A percentile compares a stretch with the other conserved stretches of the same genome.
phyloP scores from a whole-genome alignment of 2,329 filamentous ascomycete species.

The Hypoxylon sp. region DNA sequence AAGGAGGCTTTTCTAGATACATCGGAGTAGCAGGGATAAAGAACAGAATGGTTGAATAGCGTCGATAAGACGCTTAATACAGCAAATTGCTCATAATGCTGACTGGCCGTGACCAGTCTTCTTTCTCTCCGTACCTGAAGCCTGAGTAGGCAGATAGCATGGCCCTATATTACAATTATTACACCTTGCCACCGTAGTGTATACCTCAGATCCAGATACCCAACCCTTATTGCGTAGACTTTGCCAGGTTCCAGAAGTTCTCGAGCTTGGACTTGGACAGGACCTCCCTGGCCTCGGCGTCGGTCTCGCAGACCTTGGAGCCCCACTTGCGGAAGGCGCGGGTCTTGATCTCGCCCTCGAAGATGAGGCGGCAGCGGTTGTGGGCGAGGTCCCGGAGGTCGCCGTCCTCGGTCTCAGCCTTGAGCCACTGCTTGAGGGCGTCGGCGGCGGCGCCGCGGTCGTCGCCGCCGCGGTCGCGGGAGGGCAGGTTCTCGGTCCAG shows the following conservation, averaged over 20 bases:
- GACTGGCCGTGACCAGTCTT: not conserved
- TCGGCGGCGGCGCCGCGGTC: slow-evolving; percentile 67
- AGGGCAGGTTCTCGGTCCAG: slow-evolving; percentile 88
- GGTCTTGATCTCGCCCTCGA: slow-evolving; percentile 87
- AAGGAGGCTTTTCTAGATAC: not conserved
- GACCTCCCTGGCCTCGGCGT: slow-evolving; percentile 84
- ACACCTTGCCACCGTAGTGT: not conserved
- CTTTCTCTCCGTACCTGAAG: not conserved
- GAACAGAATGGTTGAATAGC: not conserved
- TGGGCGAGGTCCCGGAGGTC: slow-evolving; percentile 80
- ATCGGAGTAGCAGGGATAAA: not conserved
- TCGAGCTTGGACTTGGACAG: slow-evolving; percentile 87
- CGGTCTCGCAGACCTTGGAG: slow-evolving; percentile 90
- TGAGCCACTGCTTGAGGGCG: slow-evolving; percentile 74
- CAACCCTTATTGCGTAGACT: slow-evolving; percentile 56
- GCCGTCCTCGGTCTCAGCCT: slow-evolving; percentile 79
- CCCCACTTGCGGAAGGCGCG: slow-evolving; percentile 87
- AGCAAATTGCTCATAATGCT: not conserved
- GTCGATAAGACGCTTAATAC: slow-evolving; percentile 8
- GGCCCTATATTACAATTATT: slow-evolving; percentile 21
- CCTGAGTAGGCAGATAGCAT: too few relatives aligned
- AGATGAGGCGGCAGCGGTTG: slow-evolving; percentile 85
- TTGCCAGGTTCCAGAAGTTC: slow-evolving; percentile 92
- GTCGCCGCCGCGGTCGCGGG: slow-evolving; percentile 67
- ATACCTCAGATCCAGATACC: not conserved